Evolutionary conservation across 352 stramenopile species (phyloP), one percentile per base, ranked within the genome.

Genomic region (Phytopythium cucurbitacearum): DNA sequence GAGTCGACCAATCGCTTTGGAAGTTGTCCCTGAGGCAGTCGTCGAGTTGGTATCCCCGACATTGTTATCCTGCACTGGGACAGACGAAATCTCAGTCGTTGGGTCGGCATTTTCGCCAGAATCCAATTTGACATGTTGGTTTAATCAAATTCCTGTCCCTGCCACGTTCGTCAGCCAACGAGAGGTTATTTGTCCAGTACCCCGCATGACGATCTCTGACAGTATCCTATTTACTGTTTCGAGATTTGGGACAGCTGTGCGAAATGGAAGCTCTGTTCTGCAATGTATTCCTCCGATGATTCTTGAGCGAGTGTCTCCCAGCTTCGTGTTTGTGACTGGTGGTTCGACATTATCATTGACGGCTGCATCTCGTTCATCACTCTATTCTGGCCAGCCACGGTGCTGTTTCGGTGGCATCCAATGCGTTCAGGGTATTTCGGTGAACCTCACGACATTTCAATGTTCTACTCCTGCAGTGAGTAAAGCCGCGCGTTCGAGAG

Each of bases 61-160:
- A 15, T 8, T 80, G 7, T 50, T 56, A 5, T 33, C 53, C 1
- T 76, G 69, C 32, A 42, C 39, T 3, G 41, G 42, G 5, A 54
- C 34, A 7, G 46, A 53, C 8, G 50, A 63, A 7, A 37, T 87
- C 0, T 39, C 39, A 11, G 12, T 89, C 0, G 36, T 40, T 10
- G 74, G 75, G 13, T 45, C 48, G 44, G 78, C 73, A 0, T 86
- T 84, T 43, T 54, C 60, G 5, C 64, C 67, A 38, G 9, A 56
- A 38, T 65, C 40, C 1, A 50, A 50, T 5, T 50, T 81, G 16
- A 47, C 43, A n/a, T 89, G 78, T 15, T 34, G 73, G 15, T 83
- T 89, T 34, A 46, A 61, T 40, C 16, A 46, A 7, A 60, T 62
- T 11, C 40, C 68, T 21, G 71, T 70, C 3, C 53, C 50, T 8